Conservation (phyloP, 768 basidiomycete species). For the Multifurca ochricompacta region DNA sequence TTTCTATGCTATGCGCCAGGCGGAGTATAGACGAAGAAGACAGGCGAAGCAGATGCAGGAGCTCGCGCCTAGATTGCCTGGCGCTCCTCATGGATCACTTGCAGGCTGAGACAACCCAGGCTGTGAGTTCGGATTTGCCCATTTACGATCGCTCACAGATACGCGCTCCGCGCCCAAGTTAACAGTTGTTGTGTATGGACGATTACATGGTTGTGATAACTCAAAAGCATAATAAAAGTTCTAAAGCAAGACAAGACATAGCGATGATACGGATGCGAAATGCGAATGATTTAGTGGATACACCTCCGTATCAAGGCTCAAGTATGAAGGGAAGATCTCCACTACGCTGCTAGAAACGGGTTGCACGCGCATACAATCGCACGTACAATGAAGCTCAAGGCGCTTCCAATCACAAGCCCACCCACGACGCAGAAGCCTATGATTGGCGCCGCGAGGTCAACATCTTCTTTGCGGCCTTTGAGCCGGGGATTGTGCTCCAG, state of each 20-base stretch:
- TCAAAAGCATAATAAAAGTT: not conserved
- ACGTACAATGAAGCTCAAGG: conserved; percentile 74
- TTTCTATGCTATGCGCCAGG: conserved; percentile 71
- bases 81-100: conserved; percentile 28
- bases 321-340: not conserved
- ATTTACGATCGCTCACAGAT: not conserved
- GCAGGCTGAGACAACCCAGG: not conserved
- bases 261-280: not conserved
- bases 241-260: not conserved
- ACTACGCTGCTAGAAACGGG: conserved; percentile 41
- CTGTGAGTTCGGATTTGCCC: not conserved
- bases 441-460: conserved; percentile 79
- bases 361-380: conserved; percentile 63
- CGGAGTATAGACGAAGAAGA: conserved; percentile 63
- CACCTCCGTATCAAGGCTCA: not conserved
- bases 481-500: conserved; percentile 70
- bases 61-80: conserved; percentile 64
- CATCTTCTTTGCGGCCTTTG: conserved; percentile 62
- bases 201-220: not conserved
- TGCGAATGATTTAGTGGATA: not conserved
- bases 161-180: not conserved
- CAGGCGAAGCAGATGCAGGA: conserved; percentile 61
- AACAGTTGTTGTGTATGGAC: not conserved
- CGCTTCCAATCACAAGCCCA: conserved; percentile 68
- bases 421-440: conserved; percentile 71